phyloP scores from a whole-genome alignment of 2,329 filamentous ascomycete genomes.

The Alternaria ethzedia region DNA sequence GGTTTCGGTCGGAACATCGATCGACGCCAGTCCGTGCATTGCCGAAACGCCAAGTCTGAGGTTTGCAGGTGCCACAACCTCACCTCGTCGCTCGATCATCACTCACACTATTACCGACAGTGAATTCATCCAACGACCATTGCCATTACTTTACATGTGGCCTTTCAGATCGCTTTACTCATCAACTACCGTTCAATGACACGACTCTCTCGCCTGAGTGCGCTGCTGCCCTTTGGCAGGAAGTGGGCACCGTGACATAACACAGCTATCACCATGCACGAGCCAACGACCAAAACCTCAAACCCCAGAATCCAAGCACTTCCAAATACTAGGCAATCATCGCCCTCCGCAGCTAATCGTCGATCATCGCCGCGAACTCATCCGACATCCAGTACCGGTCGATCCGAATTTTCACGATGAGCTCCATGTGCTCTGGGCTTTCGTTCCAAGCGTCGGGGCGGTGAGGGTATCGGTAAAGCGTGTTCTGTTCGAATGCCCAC shows the following conservation, averaged over 20 bases:
- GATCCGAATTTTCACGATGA: slow-evolving; percentile 20
- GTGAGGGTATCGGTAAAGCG: slow-evolving; percentile 11
- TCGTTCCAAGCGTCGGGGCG: slow-evolving; percentile 27
- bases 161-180: background rate
- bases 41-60: slow-evolving; percentile 17
- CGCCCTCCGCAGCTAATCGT: background rate
- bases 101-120: background rate
- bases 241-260: background rate
- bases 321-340: no score
- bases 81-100: slow-evolving; percentile 10
- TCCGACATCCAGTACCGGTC: slow-evolving; percentile 29
- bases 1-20: slow-evolving; percentile 21
- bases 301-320: background rate
- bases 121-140: background rate
- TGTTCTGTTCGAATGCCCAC: slow-evolving; percentile 27
- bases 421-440: slow-evolving; percentile 32
- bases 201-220: background rate
- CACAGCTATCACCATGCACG: background rate
- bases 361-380: slow-evolving; percentile 19
- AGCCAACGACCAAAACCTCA: background rate
- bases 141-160: background rate
- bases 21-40: slow-evolving; percentile 15
- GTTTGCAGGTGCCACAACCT: slow-evolving; percentile 20
- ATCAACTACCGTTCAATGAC: background rate
- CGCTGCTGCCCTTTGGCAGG: background rate